These are phyloP conservation scores for Metarhizium robertsii DNA, from an alignment of 2,329 filamentous ascomycete genomes.

Conservation along the genomic window DNA sequence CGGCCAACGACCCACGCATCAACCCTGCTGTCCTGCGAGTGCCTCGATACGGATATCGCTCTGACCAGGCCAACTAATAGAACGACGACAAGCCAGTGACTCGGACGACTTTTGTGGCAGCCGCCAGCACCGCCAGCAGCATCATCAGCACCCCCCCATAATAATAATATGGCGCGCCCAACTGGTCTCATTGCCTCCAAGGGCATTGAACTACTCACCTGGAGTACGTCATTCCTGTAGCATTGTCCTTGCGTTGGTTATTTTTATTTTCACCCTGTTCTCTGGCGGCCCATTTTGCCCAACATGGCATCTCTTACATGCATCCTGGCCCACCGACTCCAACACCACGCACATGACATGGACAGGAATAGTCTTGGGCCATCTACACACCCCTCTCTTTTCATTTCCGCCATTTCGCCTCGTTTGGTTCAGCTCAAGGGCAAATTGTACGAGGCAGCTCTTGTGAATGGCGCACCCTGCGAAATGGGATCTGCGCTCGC, in stretches of 20 bases:
- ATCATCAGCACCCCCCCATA: background rate
- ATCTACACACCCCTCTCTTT: background rate
- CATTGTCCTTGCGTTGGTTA: background rate
- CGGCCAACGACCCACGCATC: too few species aligned
- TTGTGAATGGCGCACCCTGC: background rate
- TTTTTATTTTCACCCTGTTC: background rate
- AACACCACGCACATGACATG: background rate
- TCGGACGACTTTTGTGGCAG: background rate
- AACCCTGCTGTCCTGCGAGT: too few species aligned
- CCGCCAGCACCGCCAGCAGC: too few species aligned
- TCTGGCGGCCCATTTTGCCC: background rate
- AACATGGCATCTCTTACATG: background rate
- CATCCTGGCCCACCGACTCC: background rate
- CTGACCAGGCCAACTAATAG: too few species aligned
- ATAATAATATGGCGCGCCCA: conserved; percentile 17
- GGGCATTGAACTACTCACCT: conserved; percentile 57
- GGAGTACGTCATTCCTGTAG: conserved; percentile 20
- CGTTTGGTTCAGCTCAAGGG: background rate
- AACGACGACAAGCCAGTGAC: background rate
- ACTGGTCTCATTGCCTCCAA: conserved; percentile 51
- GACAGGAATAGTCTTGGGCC: background rate
- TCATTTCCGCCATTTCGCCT: background rate
- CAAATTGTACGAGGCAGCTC: background rate
- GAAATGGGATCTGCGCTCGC: too few species aligned
- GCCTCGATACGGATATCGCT: too few species aligned